These are phyloP conservation scores for Lichtheimia hyalospora DNA, from an alignment of 371 early-diverging fungal genomes.

Conservation along the genomic window DNA sequence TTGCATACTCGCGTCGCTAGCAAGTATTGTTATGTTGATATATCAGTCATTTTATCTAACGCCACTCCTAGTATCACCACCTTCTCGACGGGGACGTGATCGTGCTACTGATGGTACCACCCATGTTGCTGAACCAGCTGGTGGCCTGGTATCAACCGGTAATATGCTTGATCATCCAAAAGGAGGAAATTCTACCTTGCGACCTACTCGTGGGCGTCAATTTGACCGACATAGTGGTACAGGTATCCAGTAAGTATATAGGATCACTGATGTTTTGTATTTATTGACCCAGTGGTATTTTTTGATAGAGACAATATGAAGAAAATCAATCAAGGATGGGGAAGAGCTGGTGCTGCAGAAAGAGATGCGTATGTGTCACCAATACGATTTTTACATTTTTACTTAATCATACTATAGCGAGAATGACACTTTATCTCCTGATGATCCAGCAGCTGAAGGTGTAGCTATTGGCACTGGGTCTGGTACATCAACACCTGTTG, in stretches of 20 bases:
- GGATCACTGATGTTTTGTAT: neutral
- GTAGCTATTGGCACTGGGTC: slow-evolving; percentile 16
- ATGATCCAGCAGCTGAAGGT: slow-evolving; percentile 37
- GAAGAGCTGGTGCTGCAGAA: slow-evolving; percentile 47
- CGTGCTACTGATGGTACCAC: slow-evolving; percentile 6
- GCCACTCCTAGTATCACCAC: slow-evolving; percentile 34
- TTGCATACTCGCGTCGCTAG: slow-evolving; percentile 11
- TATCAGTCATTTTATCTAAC: neutral
- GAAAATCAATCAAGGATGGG: slow-evolving; percentile 81
- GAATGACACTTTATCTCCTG: slow-evolving; percentile 32
- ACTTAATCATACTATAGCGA: slow-evolving; percentile 14
- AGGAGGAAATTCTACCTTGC: neutral
- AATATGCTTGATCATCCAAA: too few relatives aligned
- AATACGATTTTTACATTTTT: too few relatives aligned
- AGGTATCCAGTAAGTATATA: slow-evolving; percentile 46
- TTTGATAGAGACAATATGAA: slow-evolving; percentile 67
- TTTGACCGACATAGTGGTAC: slow-evolving; percentile 80
- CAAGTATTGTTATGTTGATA: neutral
- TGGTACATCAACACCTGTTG: slow-evolving; percentile 51
- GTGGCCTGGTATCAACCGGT: too few relatives aligned
- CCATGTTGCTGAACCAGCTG: neutral
- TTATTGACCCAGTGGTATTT: neutral
- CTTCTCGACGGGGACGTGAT: slow-evolving; percentile 32
- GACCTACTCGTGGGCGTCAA: slow-evolving; percentile 41
- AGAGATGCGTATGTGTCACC: slow-evolving; percentile 30